A percentile compares a stretch with the other conserved stretches of the same genome.
phyloP scores from a whole-genome alignment of 2,329 filamentous ascomycete genomes.

The Cordyceps farinosa region DNA sequence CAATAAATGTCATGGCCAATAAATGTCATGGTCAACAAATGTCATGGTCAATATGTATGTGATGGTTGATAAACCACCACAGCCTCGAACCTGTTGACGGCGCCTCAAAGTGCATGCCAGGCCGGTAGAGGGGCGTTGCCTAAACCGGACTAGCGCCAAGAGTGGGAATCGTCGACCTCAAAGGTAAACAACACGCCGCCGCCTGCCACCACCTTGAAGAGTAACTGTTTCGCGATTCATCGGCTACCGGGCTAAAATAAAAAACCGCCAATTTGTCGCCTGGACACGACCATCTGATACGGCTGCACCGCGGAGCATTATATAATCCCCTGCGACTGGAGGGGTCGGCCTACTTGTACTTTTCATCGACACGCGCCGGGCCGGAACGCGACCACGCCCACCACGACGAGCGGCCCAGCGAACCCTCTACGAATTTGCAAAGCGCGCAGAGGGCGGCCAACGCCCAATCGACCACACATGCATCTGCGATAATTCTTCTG shows the following conservation, averaged over 20 bases:
- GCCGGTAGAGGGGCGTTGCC: background rate
- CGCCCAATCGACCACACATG: background rate
- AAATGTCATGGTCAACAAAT: too few relatives aligned
- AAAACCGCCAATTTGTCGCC: background rate
- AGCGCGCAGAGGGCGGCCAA: background rate
- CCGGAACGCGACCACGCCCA: slow-evolving; percentile 11
- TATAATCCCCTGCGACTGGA: background rate
- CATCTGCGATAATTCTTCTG: background rate
- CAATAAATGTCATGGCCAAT: too few relatives aligned
- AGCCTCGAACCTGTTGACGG: background rate
- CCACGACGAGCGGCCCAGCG: background rate
- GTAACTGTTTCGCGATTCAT: slow-evolving; percentile 10
- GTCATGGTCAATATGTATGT: too few relatives aligned
- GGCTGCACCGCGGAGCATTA: too few relatives aligned
- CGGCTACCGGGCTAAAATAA: slow-evolving; percentile 1
- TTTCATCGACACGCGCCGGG: slow-evolving; percentile 12
- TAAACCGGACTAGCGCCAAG: slow-evolving; percentile 10
- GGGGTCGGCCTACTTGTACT: background rate
- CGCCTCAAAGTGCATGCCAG: background rate
- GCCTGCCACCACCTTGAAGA: slow-evolving; percentile 4
- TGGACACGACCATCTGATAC: background rate
- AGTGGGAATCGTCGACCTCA: slow-evolving; percentile 12
- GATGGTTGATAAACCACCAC: background rate
- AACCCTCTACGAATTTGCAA: background rate
- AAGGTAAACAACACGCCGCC: slow-evolving; percentile 19